Evolutionary conservation across 352 stramenopile species (phyloP), one percentile per base, ranked within the genome.

Genomic region (Phytopythium oedochilum): DNA sequence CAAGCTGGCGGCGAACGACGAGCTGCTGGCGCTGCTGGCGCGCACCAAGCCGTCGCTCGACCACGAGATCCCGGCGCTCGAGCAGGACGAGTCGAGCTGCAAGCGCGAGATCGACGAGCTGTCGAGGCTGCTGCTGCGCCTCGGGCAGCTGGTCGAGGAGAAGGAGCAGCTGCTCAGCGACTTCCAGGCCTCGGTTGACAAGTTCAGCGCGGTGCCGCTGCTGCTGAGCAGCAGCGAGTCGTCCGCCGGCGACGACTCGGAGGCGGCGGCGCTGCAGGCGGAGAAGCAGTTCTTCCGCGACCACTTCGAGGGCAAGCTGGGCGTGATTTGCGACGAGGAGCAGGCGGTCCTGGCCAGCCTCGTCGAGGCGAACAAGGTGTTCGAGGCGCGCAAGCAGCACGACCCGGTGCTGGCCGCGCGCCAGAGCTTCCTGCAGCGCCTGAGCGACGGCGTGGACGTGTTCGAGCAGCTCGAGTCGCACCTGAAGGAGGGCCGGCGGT

Each of bases 391-490:
- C 34, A 83, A 83, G 58, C 65, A 78, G 43, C 68, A 70, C 23
- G 75, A 92, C 59, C 61, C 71, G 28, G 65, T 86, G 28, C 66
- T 88, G 46, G 66, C 57, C 6, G 68, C 71, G 18, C 78, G 78
- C 11, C 77, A 92, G 55, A 59, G 59, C 9, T 88, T 84, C 35
- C 58, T 92, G 10, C 74, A 89, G 49, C 63, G 63, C 20, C 57
- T 89, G 26, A 80, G 77, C 46, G 78, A 89, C 44, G 82, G 73
- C 1, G 71, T 89, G n/a, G 78, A 92, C 38, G 64, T 83, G 26
- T 87, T 85, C 28, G 78, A 92, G 52, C 82, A 92, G 55, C 73
- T 92, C 4, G 68, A 88, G 61, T 87, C 76, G 17, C 76, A 92
- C 47, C 60, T 88, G 34, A 87, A 83, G 43, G 82, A 89, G 70